Evolutionary conservation across 768 basidiomycete genomes (phyloP), one percentile per base, ranked within the genome.

Genomic region (Porphyrellus cyaneotinctus): DNA sequence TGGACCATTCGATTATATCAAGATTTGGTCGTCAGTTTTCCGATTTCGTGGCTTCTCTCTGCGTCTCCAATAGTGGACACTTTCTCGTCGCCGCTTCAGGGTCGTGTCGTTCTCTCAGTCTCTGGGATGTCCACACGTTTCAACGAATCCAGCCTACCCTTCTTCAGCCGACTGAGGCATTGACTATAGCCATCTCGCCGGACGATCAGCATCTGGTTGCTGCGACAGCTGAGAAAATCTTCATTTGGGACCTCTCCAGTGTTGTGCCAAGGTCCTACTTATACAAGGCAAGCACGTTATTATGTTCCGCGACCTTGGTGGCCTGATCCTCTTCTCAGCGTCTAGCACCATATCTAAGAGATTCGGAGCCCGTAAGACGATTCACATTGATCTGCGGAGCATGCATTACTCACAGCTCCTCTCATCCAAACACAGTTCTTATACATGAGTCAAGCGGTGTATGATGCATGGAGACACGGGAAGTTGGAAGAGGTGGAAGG

Each of bases 1-100:
- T 17, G 2, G 44, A 42, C 12, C 12, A 15, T 20, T 24, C 36
- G 4, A 18, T 30, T 12, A 6, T 31, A 28, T 36, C 35, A 4
- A 33, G 18, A 20, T 14, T 42, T 11, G 38, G 20, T 5, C 22
- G 31, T 33, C 39, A 32, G 2, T 31, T n/a, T 36, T 26, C 33
- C 14, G 54, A 56, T 42, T 43, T 30, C 15, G 39, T 56, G 17
- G 56, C 50, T 6, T 49, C 51, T 12, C 54, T 56, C 23, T 35
- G 15, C 24, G 20, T 56, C 13, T 52, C 58, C 13, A 35, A 32
- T 7, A 43, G 41, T 17, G 44, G 31, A 22, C 48, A 17, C 4
- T 54, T 54, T 24, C 56, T 57, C 32, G 35, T 57, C 15, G 43
- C 56, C 38, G 35, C 30, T 18, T 58, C 57, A 24, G 28, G 38